Base-by-base conservation (phyloP, 208 protist genomes). In the Acanthamoeba culbertsoni region DNA sequence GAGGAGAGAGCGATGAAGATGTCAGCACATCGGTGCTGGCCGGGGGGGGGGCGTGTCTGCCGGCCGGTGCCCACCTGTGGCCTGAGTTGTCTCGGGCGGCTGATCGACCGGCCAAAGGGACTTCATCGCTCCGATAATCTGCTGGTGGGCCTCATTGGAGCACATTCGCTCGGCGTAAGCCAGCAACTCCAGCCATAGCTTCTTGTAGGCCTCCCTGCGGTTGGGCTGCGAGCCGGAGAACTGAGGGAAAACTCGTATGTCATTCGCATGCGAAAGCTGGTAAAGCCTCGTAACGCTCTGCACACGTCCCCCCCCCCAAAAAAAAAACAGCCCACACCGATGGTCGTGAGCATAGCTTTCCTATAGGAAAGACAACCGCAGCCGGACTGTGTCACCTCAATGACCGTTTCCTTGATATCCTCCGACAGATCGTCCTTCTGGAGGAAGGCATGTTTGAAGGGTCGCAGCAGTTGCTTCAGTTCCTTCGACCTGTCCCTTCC, bases 171-270 rank as follows among this genome's bases (percentile, higher is more conserved):
- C 48, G 28, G 23, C 75, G 28, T 43, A 86, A 10, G 48, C 48
- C 31, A 86, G 42, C 75, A 86, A n/a, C 45, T 86, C 75, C 5
- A 59, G 48, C 75, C 75, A 86, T 12, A 86, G 75, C 75, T 86
- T 18, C 28, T 33, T 86, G 75, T 86, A 86, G 10, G 48, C 42
- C 48, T 86, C 75, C 48, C 43, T 75, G 28, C 65, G 65, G 28
- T 37, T 75, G 7, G 65, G 65, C 65, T 37, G 35, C 14, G 75
- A 28, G 43, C 48, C 48, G 37, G 45, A 7, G 42, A 86, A 59
- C n/a, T 86, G 75, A 26, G 75, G 75, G 48, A 86, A 86, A 0
- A 86, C 45, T 16, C 75, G 75, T 33, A 59, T 59, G 45, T 86
- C 75, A 31, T 86, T 86, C 23, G 42, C 45, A n/a, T 86, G 75